A percentile compares a stretch with the other conserved stretches of the same genome.
These are phyloP conservation scores for Paramecium primaurelia DNA, from an alignment of 73 alveolate genomes.

Conservation along the genomic window DNA sequence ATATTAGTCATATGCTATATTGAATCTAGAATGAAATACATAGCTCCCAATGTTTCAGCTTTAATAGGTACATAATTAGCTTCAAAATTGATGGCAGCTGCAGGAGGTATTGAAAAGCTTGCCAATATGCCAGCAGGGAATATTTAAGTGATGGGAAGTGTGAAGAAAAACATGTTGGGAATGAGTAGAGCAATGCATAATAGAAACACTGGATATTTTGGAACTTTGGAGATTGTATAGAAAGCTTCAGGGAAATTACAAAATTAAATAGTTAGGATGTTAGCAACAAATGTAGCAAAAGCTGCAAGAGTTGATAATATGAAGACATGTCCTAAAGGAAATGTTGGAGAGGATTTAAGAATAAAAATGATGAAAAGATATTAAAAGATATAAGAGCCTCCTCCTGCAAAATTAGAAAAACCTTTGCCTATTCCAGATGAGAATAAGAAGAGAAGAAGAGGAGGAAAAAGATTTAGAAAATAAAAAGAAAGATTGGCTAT, in stretches of 20 bases:
- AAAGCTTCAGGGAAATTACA: conserved; percentile 76
- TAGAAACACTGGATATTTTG: conserved; percentile 83
- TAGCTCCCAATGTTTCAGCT: conserved; percentile 91
- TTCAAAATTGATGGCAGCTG: conserved; percentile 88
- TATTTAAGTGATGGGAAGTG: conserved; percentile 89
- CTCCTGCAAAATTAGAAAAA: conserved; percentile 77
- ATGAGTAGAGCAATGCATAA: conserved; percentile 81
- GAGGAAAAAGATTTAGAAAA: conserved; percentile 89
- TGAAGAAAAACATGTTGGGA: conserved; percentile 80
- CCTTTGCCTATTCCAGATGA: conserved; percentile 96
- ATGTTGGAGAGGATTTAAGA: conserved; percentile 80
- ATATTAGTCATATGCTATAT: conserved; percentile 64
- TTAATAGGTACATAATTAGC: conserved; percentile 90
- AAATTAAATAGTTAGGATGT: conserved; percentile 89
- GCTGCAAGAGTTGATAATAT: conserved; percentile 94
- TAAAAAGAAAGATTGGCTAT: conserved; percentile 77
- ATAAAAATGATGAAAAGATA: conserved; percentile 78
- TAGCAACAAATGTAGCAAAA: conserved; percentile 91
- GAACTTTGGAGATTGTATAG: conserved; percentile 79
- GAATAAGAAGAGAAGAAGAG: conserved; percentile 89
- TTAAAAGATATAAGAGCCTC: conserved; percentile 81
- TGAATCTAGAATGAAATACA: conserved; percentile 79
- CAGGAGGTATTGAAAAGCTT: conserved; percentile 93
- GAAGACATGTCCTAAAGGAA: conserved; percentile 74
- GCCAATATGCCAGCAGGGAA: conserved; percentile 94